Percentiles rank a stretch among this genome's conserved stretches.
Conservation (phyloP, 169 alveolate species). For the Plasmodium fragile region DNA sequence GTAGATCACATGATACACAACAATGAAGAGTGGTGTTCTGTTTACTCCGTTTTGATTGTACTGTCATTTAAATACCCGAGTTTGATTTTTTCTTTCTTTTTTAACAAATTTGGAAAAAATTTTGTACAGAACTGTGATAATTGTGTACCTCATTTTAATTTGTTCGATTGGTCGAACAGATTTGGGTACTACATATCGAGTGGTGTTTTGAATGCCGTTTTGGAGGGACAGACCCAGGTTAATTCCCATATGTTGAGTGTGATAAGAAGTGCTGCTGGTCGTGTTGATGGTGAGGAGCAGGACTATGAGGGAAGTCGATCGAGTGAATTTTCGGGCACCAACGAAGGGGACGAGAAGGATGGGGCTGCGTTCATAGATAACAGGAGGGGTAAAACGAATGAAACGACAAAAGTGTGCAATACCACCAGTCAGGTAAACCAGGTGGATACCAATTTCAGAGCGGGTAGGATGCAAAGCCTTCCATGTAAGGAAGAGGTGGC, state of each 20-base stretch:
- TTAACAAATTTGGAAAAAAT: slow-evolving; percentile 31
- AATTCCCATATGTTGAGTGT: background rate
- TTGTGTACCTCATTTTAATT: slow-evolving; percentile 43
- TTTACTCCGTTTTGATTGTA: slow-evolving; percentile 21
- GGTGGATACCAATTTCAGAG: background rate
- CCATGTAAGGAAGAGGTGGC: slow-evolving; percentile 22
- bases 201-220: background rate
- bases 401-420: background rate
- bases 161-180: slow-evolving; percentile 50
- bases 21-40: slow-evolving; percentile 68
- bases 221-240: slow-evolving; percentile 1
- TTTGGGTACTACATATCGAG: slow-evolving; percentile 53
- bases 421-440: background rate
- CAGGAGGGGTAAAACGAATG: background rate
- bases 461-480: background rate
- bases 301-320: background rate
- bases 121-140: slow-evolving; percentile 18
- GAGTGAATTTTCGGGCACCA: background rate
- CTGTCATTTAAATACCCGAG: slow-evolving; percentile 31
- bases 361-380: background rate
- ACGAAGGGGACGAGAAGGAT: background rate
- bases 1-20: slow-evolving; percentile 39
- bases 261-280: background rate
- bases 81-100: slow-evolving; percentile 25
- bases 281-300: background rate